Percentiles rank a stretch among this genome's conserved stretches.
Evolutionary conservation across 2,329 filamentous ascomycete species (phyloP).

Genomic region (Ophidiomyces ophidiicola): DNA sequence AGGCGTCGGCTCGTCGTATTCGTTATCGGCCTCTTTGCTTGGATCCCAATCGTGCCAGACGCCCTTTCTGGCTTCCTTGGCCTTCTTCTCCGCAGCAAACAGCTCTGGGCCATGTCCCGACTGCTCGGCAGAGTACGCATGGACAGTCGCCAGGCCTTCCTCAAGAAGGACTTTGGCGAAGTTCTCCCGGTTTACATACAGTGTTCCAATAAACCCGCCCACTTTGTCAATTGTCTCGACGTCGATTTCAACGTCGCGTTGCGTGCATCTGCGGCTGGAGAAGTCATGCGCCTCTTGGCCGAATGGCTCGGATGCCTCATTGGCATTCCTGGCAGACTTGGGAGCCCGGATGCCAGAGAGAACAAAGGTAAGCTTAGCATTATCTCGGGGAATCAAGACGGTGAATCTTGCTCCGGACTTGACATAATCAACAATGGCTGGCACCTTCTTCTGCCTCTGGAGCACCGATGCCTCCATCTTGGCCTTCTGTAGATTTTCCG

Average conservation of each 20-base stretch:
- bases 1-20: slow-evolving; percentile 38
- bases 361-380: slow-evolving; percentile 87
- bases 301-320: slow-evolving; percentile 79
- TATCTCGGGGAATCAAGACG: slow-evolving; percentile 79
- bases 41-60: slow-evolving; percentile 94
- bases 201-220: slow-evolving; percentile 88
- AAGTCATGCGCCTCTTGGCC: slow-evolving; percentile 91
- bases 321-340: slow-evolving; percentile 66
- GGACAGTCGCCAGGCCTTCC: slow-evolving; percentile 83
- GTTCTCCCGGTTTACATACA: slow-evolving; percentile 90
- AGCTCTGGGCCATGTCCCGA: slow-evolving; percentile 80
- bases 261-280: slow-evolving; percentile 74
- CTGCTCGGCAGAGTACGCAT: slow-evolving; percentile 92
- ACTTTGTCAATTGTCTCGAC: slow-evolving; percentile 92
- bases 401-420: slow-evolving; percentile 95
- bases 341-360: slow-evolving; percentile 86
- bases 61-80: slow-evolving; percentile 78
- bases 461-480: slow-evolving; percentile 84
- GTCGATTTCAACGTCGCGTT: slow-evolving; percentile 92
- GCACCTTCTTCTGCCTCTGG: slow-evolving; percentile 81
- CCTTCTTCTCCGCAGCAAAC: slow-evolving; percentile 72
- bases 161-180: slow-evolving; percentile 89
- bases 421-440: slow-evolving; percentile 90
- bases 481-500: slow-evolving; percentile 84
- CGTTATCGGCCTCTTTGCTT: slow-evolving; percentile 60